Evolutionary conservation across 306 rosid genomes (phyloP).

Genomic region (Cotoneaster glaucophyllus): DNA sequence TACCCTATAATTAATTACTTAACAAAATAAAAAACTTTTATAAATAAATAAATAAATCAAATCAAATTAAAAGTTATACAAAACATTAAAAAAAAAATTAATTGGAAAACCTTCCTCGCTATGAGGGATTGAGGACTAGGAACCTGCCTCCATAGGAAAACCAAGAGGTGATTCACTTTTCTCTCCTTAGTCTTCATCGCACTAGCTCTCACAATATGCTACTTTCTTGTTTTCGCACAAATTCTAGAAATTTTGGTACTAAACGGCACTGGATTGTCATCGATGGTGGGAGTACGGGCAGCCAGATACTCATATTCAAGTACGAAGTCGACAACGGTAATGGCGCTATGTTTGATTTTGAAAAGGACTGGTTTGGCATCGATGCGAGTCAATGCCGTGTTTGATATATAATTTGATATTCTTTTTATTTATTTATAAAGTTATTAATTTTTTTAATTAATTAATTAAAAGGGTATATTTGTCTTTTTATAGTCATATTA

Average conservation of each 20-base stretch:
- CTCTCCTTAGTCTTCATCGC: constrained; percentile 20
- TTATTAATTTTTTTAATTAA: no score
- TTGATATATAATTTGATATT: no score
- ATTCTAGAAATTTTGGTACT: constrained; percentile 1
- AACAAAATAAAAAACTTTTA: no score
- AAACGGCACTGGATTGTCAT: constrained; percentile 47
- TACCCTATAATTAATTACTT: no score
- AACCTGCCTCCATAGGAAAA: background rate
- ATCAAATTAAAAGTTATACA: no score
- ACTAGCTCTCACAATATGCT: constrained; percentile 28
- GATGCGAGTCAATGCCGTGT: constrained; percentile 34
- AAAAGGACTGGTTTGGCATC: constrained; percentile 41
- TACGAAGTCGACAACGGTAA: constrained; percentile 14
- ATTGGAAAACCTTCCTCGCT: no score
- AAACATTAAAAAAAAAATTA: no score
- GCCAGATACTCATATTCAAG: constrained; percentile 69
- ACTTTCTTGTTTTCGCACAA: constrained; percentile 4
- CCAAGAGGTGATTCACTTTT: background rate
- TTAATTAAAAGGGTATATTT: no score
- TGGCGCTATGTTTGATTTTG: constrained; percentile 41
- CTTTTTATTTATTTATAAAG: no score
- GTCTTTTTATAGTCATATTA: no score
- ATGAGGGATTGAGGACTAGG: background rate
- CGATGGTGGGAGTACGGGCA: constrained; percentile 89
- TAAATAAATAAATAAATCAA: no score